These are phyloP conservation scores for Lycium barbarum DNA, from an alignment of 257 asterid species.

Conservation along the genomic window DNA sequence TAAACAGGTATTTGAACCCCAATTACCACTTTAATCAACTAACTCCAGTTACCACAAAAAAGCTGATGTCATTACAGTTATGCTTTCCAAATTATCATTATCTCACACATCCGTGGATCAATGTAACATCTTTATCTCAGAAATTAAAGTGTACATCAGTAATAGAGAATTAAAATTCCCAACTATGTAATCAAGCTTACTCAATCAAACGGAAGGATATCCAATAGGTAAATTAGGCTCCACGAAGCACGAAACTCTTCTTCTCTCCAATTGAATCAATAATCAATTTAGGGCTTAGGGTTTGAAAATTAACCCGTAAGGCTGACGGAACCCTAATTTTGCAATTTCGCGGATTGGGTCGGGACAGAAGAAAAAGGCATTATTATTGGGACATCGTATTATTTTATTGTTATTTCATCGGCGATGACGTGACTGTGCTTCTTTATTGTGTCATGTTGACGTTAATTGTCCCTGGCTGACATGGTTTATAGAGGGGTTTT, in stretches of 20 bases:
- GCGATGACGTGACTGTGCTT: neutral
- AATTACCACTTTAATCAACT: neutral
- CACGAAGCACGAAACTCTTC: slow-evolving; percentile 2
- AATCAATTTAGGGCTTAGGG: neutral
- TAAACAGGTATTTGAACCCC: neutral
- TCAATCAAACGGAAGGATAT: slow-evolving; percentile 19
- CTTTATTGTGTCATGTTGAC: neutral
- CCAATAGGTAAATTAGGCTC: slow-evolving; percentile 15
- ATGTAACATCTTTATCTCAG: neutral
- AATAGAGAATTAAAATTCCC: slow-evolving; percentile 18
- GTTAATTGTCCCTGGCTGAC: neutral
- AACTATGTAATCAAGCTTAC: slow-evolving; percentile 25
- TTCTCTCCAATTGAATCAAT: neutral
- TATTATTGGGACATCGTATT: neutral
- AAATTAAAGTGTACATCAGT: neutral
- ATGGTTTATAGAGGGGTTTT: neutral
- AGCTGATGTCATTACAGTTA: neutral
- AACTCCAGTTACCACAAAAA: neutral
- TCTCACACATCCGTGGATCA: neutral
- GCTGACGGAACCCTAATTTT: slow-evolving; percentile 1
- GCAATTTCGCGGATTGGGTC: neutral
- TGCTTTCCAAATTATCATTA: neutral
- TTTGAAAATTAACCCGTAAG: neutral
- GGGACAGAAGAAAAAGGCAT: neutral
- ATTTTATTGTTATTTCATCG: neutral